Evolutionary conservation across 495 filamentous ascomycete species (phyloP), one percentile per base, ranked within the genome.

Genomic region (Apodospora peruviana): DNA sequence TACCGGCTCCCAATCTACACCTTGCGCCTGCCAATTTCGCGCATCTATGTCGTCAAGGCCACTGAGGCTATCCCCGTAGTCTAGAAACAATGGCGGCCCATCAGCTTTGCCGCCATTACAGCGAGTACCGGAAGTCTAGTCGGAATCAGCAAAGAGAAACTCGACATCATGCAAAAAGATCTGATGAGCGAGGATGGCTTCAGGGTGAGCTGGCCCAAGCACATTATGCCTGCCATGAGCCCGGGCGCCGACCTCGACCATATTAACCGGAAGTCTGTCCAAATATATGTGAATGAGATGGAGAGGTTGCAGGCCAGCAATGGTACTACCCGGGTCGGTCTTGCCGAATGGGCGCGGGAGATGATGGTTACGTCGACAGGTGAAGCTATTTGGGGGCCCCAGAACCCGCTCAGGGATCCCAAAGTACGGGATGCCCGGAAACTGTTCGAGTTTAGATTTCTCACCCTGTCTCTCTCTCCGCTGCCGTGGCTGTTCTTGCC

Each of bases 1-100:
- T 54, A 60, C 20, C 48, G 46, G 2, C 52, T 58, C 0, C 60
- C 62, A 11, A 66, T 66, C 29, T 65, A 62, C 34, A 65, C 57
- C 3, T 37, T 62, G 0, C 56, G 57, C 2, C 40, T 65, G n/a
- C 59, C 62, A 0, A 45, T 48, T 12, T 16, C 38, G 0, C 59
- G 59, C n/a, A 23, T 65, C 1, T 60, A 65, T 40, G 21, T 65
- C 20, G 44, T 62, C 45, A 62, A 65, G 35, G 37, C 43, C 0
- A 55, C 52, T 1, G 20, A 44, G 2, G 48, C 60, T n/a, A 58
- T 62, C 14, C 47, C 55, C 14, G 11, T 12, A 0, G 11, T 60
- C 0, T 57, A 65, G 24, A 48, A 51, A 4, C 59, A 62, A 21
- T 45, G 48, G 45, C 47, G 52, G 2, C 27, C 44, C 5, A 3